These are phyloP conservation scores for Zoysia japonica DNA, from an alignment of 176 grass and related monocot species.

Conservation along the genomic window DNA sequence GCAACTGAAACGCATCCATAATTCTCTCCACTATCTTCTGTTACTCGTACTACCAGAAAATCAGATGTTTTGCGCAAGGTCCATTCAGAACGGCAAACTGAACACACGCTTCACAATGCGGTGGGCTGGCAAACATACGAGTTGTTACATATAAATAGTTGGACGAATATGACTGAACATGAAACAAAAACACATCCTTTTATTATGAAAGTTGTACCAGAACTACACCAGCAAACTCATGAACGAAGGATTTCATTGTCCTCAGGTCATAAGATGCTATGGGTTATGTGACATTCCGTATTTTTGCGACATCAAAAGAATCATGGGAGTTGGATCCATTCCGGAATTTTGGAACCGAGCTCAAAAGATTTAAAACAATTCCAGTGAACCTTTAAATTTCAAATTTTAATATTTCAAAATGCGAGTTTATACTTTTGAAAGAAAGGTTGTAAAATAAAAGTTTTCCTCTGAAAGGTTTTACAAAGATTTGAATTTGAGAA, in stretches of 20 bases:
- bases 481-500: no score
- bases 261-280: slow-evolving; percentile 6
- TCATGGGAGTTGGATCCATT: no score
- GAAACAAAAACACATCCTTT: neutral
- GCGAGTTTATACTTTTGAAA: no score
- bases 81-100: slow-evolving; percentile 5
- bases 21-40: neutral
- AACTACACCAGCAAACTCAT: slow-evolving; percentile 9
- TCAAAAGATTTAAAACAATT: no score
- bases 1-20: slow-evolving; percentile 16
- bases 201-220: neutral
- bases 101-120: neutral
- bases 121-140: slow-evolving; percentile 22
- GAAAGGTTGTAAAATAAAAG: no score
- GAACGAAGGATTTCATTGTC: neutral
- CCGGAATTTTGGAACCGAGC: no score
- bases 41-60: slow-evolving; percentile 7
- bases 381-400: no score
- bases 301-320: no score
- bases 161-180: neutral
- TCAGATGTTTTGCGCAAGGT: slow-evolving; percentile 1
- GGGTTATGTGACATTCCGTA: no score
- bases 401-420: no score
- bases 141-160: neutral
- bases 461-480: no score